Conservation (phyloP, 441 rosid genomes). For the Aleurites moluccanus region DNA sequence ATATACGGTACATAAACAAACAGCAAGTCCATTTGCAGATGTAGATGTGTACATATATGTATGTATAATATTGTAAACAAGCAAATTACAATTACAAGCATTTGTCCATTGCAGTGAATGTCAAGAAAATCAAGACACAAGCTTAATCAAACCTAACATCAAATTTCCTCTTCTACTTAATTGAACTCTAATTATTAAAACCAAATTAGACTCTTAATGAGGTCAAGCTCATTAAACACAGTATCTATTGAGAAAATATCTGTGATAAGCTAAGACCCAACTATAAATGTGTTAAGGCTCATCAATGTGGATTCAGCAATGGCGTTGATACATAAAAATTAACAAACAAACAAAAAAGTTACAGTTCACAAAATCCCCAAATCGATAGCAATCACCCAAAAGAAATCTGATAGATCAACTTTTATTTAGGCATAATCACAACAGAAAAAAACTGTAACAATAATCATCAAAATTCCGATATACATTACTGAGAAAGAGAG, state of each 20-base stretch:
- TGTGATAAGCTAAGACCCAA: not conserved
- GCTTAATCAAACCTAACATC: not conserved
- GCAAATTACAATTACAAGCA: not conserved
- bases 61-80: not conserved
- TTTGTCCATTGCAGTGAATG: not conserved
- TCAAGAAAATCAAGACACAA: too few relatives aligned
- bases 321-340: not conserved
- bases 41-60: too few relatives aligned
- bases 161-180: not conserved
- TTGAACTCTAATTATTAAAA: not conserved
- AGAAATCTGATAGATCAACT: too few relatives aligned
- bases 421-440: too few relatives aligned
- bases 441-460: too few relatives aligned
- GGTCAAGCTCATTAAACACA: not conserved
- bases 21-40: not conserved
- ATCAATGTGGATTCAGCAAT: not conserved
- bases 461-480: too few relatives aligned
- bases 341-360: too few relatives aligned
- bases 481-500: too few relatives aligned
- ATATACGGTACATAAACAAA: too few relatives aligned
- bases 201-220: not conserved
- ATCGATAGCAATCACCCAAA: too few relatives aligned
- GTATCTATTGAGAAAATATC: not conserved
- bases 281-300: not conserved
- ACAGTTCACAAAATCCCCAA: not conserved